Percentiles rank a stretch among this genome's conserved stretches.
Conservation (phyloP, 2,329 filamentous ascomycete genomes). For the Gnomoniopsis sp. region DNA sequence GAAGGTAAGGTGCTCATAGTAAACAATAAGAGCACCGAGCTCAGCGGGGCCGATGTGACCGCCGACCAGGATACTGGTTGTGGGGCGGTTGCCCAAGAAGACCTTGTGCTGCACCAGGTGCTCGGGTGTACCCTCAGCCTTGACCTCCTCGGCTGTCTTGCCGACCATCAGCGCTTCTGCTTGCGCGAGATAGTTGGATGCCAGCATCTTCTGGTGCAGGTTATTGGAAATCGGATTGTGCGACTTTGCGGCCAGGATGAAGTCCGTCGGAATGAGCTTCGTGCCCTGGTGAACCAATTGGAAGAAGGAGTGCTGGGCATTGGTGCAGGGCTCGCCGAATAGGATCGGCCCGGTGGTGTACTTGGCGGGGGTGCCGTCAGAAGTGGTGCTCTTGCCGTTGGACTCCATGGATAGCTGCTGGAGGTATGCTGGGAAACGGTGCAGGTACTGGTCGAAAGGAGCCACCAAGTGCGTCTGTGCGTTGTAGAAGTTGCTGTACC, state of each 20-base stretch:
- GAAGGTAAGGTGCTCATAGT: conserved; percentile 99
- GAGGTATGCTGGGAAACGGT: conserved; percentile 97
- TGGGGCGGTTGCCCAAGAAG: conserved; percentile 95
- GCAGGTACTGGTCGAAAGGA: conserved; percentile 98
- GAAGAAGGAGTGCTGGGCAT: conserved; percentile 99
- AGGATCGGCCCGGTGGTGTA: conserved; percentile 94
- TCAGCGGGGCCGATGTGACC: conserved; percentile 92
- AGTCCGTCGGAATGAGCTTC: conserved; percentile 97
- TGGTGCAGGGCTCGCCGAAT: conserved; percentile 97
- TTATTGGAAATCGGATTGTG: conserved; percentile 94
- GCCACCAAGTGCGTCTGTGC: conserved; percentile 96
- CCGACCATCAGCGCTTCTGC: conserved; percentile 88
- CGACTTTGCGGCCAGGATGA: conserved; percentile 92
- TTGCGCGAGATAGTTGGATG: conserved; percentile 88
- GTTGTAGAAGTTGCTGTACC: conserved; percentile 99
- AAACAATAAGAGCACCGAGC: conserved; percentile 91
- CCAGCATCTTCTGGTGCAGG: conserved; percentile 94
- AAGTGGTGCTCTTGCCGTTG: conserved; percentile 95
- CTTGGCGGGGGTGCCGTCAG: conserved; percentile 85
- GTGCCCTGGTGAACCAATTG: conserved; percentile 98
- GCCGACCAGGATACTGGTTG: conserved; percentile 85
- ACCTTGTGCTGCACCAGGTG: conserved; percentile 96
- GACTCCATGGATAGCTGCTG: conserved; percentile 99
- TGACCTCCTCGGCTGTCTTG: conserved; percentile 78
- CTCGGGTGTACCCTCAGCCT: conserved; percentile 69